phyloP scores from a whole-genome alignment of 1,139 yeast genomes.

The Yamadazyma sp. region DNA sequence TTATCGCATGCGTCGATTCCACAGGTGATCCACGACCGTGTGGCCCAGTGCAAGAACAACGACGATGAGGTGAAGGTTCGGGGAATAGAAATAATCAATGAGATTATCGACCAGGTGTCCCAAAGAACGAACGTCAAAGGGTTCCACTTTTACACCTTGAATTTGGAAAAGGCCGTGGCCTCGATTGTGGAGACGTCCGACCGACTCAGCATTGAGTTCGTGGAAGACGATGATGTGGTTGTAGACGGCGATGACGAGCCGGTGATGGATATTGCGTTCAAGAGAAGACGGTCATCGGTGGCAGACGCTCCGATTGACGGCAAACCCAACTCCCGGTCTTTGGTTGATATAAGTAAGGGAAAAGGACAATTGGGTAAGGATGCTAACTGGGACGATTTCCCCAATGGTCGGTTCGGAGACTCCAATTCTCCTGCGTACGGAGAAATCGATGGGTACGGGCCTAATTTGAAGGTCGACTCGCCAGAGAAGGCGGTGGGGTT shows the following conservation, averaged over 20 bases:
- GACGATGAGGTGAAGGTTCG: conserved; percentile 82
- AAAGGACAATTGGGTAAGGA: conserved; percentile 85
- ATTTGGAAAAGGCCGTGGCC: conserved; percentile 88
- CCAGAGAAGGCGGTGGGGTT: conserved; percentile 65
- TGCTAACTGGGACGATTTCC: conserved; percentile 98
- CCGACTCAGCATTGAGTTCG: conserved; percentile 28
- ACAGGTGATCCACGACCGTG: conserved; percentile 29
- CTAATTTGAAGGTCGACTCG: conserved; percentile 71
- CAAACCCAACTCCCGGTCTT: conserved; percentile 44
- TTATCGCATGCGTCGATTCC: conserved; percentile 91
- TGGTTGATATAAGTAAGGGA: conserved; percentile 79
- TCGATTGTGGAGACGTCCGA: conserved; percentile 68
- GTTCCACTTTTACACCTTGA: conserved; percentile 86
- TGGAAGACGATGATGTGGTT: conserved; percentile 26
- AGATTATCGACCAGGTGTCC: conserved; percentile 60
- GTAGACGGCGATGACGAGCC: conserved; percentile 20
- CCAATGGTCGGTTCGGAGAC: conserved; percentile 97
- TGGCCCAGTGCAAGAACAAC: conserved; percentile 63
- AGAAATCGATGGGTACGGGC: conserved; percentile 97
- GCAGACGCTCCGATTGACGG: conserved; percentile 34
- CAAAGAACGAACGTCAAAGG: conserved; percentile 61
- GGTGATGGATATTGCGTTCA: conserved; percentile 11
- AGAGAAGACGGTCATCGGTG: conserved; percentile 46
- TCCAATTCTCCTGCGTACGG: conserved; percentile 97
- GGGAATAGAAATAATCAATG: conserved; percentile 74